These are phyloP conservation scores for Erodium trifolium DNA, from an alignment of 441 rosid species.

Conservation along the genomic window DNA sequence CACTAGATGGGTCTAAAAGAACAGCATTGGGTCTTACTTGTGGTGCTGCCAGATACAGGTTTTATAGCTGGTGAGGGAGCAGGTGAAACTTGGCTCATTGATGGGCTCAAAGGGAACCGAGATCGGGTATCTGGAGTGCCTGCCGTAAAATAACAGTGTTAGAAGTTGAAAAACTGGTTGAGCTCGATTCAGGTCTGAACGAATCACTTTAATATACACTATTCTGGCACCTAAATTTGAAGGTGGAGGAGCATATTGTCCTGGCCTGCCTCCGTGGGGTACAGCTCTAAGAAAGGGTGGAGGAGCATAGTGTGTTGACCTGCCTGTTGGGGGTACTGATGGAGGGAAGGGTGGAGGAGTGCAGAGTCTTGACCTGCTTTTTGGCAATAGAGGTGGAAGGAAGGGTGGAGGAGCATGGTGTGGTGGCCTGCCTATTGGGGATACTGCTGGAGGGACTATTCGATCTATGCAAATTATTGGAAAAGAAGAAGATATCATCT, in stretches of 20 bases:
- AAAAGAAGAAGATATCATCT: conserved; percentile 13
- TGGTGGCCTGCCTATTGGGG: not conserved
- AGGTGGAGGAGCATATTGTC: conserved; percentile 45
- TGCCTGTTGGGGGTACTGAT: conserved; percentile 22
- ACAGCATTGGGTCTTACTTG: conserved; percentile 22
- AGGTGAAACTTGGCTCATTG: conserved; percentile 28
- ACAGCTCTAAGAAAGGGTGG: not conserved
- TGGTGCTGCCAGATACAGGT: conserved; percentile 32
- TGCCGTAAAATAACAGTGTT: conserved; percentile 16
- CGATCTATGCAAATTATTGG: conserved; percentile 34
- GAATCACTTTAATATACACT: conserved; percentile 10
- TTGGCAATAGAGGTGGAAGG: not conserved
- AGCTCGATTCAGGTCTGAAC: conserved; percentile 6
- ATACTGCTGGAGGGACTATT: conserved; percentile 29
- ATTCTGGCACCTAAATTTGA: conserved; percentile 34
- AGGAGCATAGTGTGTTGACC: conserved; percentile 11
- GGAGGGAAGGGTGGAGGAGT: conserved; percentile 6
- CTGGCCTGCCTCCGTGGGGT: not conserved
- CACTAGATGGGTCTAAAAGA: not conserved
- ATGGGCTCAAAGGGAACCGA: conserved; percentile 27
- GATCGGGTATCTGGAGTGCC: conserved; percentile 34
- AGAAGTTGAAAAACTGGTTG: conserved; percentile 12
- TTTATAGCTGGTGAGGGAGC: conserved; percentile 55
- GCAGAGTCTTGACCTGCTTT: not conserved
- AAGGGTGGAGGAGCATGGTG: not conserved